Conservation (phyloP, 148 eudicot species). For the Selenicereus undatus region DNA sequence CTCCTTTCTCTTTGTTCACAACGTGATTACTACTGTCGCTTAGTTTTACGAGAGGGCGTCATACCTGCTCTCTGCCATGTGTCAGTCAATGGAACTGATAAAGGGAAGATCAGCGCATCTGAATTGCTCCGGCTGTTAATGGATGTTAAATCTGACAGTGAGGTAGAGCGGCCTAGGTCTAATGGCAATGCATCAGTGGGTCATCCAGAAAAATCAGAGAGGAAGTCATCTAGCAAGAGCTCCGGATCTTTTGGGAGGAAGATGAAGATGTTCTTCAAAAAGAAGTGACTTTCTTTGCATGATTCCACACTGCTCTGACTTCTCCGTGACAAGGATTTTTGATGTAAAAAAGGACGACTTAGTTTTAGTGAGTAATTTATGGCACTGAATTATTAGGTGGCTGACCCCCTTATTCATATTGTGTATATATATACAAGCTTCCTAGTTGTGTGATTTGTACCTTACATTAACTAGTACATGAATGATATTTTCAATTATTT, state of each 20-base stretch:
- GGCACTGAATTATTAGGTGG: background rate
- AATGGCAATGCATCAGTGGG: slow-evolving; percentile 9
- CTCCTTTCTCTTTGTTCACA: slow-evolving; percentile 65
- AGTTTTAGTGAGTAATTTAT: background rate
- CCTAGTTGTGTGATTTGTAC: background rate
- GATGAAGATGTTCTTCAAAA: slow-evolving; percentile 24
- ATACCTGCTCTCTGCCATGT: slow-evolving; percentile 43
- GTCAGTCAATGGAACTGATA: slow-evolving; percentile 51
- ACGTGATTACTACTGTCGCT: slow-evolving; percentile 40
- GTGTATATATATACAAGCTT: slow-evolving; percentile 1
- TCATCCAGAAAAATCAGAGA: slow-evolving; percentile 5
- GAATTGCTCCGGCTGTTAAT: slow-evolving; percentile 59
- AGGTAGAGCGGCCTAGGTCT: slow-evolving; percentile 22
- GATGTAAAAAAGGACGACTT: slow-evolving; percentile 8
- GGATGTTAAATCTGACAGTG: slow-evolving; percentile 22
- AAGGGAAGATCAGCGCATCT: slow-evolving; percentile 50
- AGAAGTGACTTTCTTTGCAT: slow-evolving; percentile 16
- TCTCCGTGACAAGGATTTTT: background rate
- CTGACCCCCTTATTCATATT: background rate
- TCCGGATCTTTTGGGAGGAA: slow-evolving; percentile 35
- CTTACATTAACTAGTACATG: too few relatives aligned
- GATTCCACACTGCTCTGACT: background rate
- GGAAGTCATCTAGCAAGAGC: slow-evolving; percentile 29
- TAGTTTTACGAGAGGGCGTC: slow-evolving; percentile 68
- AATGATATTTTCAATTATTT: too few relatives aligned